phyloP scores from a whole-genome alignment of 176 grass and related monocot species.

The Rhipidocladum racemiflorum region DNA sequence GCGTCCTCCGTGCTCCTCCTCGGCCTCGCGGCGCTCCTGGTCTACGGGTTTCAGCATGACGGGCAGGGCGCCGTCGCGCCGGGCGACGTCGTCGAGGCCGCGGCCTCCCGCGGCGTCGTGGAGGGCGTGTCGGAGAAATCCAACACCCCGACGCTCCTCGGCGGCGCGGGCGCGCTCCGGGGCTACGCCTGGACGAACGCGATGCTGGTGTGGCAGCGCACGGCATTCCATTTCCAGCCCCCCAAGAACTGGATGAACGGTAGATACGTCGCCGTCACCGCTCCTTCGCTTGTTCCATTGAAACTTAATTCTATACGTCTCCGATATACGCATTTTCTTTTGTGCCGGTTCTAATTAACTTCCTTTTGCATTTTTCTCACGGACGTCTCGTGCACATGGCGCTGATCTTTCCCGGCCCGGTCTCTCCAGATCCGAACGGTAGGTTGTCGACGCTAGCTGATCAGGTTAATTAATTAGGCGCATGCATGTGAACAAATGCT shows the following conservation, averaged over 20 bases:
- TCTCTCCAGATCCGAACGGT: conserved; percentile 82
- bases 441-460: conserved; percentile 22
- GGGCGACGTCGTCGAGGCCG: not conserved
- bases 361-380: conserved; percentile 30
- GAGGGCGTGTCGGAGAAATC: conserved; percentile 82
- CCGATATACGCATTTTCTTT: not conserved
- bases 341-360: conserved; percentile 3
- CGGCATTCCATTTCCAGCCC: conserved; percentile 84
- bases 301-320: conserved; percentile 21
- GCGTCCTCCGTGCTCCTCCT: conserved; percentile 33
- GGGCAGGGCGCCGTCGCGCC: not conserved
- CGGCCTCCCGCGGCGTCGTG: conserved; percentile 36
- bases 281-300: not conserved
- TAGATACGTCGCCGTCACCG: conserved; percentile 28
- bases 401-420: not conserved
- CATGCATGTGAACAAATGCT: conserved; percentile 18
- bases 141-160: conserved; percentile 24
- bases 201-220: conserved; percentile 90
- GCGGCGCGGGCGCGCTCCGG: not conserved
- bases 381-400: conserved; percentile 26
- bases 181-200: conserved; percentile 67
- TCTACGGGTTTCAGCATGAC: not conserved
- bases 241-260: conserved; percentile 93
- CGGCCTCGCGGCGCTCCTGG: not conserved
- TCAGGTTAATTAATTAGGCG: not conserved